Percentiles rank a stretch among this genome's conserved stretches.
Evolutionary conservation across 805 yeast species (phyloP).

Genomic region (Saturnispora saitoi): DNA sequence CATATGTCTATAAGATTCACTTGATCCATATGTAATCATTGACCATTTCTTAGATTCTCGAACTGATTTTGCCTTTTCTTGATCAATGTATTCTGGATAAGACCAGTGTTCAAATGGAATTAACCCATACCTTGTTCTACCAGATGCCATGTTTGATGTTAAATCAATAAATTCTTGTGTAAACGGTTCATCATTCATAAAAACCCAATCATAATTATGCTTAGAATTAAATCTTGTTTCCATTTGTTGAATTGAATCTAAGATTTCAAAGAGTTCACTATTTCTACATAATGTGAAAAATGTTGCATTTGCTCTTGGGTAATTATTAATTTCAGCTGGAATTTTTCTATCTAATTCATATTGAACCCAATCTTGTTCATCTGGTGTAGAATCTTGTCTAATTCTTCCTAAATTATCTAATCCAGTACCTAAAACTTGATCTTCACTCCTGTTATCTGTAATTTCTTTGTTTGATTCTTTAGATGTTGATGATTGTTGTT

Average conservation of each 20-base stretch:
- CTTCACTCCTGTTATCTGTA: neutral
- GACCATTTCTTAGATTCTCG: slow-evolving; percentile 29
- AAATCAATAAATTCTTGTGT: slow-evolving; percentile 32
- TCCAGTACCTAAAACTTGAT: slow-evolving; percentile 7
- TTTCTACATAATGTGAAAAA: slow-evolving; percentile 42
- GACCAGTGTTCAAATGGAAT: slow-evolving; percentile 46
- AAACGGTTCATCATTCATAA: slow-evolving; percentile 43
- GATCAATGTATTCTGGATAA: slow-evolving; percentile 41
- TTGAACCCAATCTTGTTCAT: slow-evolving; percentile 9
- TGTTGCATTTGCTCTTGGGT: slow-evolving; percentile 61
- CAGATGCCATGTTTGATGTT: slow-evolving; percentile 34
- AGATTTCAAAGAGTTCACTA: slow-evolving; percentile 31
- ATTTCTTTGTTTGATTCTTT: neutral
- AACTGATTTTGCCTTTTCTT: slow-evolving; percentile 30
- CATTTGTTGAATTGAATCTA: slow-evolving; percentile 33
- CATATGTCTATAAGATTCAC: slow-evolving; percentile 71
- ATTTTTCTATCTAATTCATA: slow-evolving; percentile 13
- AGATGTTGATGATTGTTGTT: slow-evolving; percentile 9
- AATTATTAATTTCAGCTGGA: slow-evolving; percentile 20
- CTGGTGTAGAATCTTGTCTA: slow-evolving; percentile 11
- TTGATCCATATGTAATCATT: slow-evolving; percentile 49
- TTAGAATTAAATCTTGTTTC: slow-evolving; percentile 34
- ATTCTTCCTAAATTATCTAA: slow-evolving; percentile 8
- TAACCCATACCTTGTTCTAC: slow-evolving; percentile 37
- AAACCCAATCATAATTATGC: slow-evolving; percentile 37